Evolutionary conservation across 1,284 basidiomycete genomes (phyloP).

Genomic region (Rhodotorula sp.): DNA sequence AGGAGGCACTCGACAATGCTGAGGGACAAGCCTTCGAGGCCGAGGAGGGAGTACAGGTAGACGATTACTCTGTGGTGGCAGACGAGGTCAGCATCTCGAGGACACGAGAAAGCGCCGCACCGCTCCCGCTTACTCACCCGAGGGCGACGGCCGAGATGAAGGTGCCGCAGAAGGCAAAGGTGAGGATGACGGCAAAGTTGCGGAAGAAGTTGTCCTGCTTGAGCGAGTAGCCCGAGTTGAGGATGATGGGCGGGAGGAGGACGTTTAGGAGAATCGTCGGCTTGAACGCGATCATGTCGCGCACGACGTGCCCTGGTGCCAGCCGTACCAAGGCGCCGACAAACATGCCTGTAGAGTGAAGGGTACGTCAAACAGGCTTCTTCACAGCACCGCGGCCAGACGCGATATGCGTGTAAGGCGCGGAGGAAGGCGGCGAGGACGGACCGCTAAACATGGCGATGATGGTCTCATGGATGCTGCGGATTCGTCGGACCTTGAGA

Average conservation of each 20-base stretch:
- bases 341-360: constrained; percentile 66
- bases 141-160: constrained; percentile 96
- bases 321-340: constrained; percentile 89
- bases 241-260: constrained; percentile 93
- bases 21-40: constrained; percentile 78
- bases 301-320: constrained; percentile 87
- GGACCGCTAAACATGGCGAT: constrained; percentile 84
- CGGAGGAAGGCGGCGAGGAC: constrained; percentile 14
- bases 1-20: constrained; percentile 88
- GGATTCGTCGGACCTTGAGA: constrained; percentile 92
- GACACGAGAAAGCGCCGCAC: not conserved
- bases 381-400: not conserved
- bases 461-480: constrained; percentile 93
- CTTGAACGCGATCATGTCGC: constrained; percentile 82
- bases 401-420: not conserved
- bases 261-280: constrained; percentile 98
- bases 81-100: not conserved
- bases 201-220: constrained; percentile 97
- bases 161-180: constrained; percentile 94
- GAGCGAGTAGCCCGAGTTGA: constrained; percentile 96
- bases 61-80: constrained; percentile 71
- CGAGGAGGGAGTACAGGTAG: constrained; percentile 90
- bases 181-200: constrained; percentile 90
- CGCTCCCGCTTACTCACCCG: constrained; percentile 64
- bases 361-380: not conserved